phyloP scores from a whole-genome alignment of 176 grass and related monocot genomes.

The Metroxylon sagu region DNA sequence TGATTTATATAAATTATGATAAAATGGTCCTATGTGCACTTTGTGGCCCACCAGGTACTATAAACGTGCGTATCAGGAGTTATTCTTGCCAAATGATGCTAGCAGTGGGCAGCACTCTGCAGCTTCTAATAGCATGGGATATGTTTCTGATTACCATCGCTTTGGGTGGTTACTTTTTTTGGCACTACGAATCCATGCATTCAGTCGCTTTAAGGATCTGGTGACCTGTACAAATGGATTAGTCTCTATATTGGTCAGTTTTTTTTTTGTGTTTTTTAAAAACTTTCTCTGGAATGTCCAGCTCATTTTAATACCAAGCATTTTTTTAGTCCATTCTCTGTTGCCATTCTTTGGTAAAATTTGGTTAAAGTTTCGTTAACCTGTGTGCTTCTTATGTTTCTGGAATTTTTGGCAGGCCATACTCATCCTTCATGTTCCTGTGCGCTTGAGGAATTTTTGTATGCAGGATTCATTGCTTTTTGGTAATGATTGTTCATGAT shows the following conservation, averaged over 20 bases:
- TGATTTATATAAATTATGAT: too few relatives aligned
- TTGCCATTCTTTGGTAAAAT: too few relatives aligned
- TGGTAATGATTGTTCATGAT: too few relatives aligned
- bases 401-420: constrained; percentile 39
- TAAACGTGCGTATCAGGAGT: constrained; percentile 75
- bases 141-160: constrained; percentile 55
- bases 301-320: too few relatives aligned
- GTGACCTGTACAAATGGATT: constrained; percentile 85
- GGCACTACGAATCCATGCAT: constrained; percentile 67
- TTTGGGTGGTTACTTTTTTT: constrained; percentile 97
- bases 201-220: constrained; percentile 71
- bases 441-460: constrained; percentile 54
- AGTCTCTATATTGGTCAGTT: constrained; percentile 57
- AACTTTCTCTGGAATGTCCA: too few relatives aligned
- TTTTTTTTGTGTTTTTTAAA: too few relatives aligned
- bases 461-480: constrained; percentile 26
- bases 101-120: constrained; percentile 32
- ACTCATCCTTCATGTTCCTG: constrained; percentile 79
- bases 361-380: too few relatives aligned
- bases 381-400: constrained; percentile 10
- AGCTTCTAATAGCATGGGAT: constrained; percentile 17
- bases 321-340: too few relatives aligned
- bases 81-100: constrained; percentile 56
- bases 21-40: background rate
- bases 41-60: constrained; percentile 54